Percentiles rank a stretch among this genome's conserved stretches.
These are phyloP conservation scores for Leishmania mexicana DNA, from an alignment of 208 protist species.

Conservation along the genomic window DNA sequence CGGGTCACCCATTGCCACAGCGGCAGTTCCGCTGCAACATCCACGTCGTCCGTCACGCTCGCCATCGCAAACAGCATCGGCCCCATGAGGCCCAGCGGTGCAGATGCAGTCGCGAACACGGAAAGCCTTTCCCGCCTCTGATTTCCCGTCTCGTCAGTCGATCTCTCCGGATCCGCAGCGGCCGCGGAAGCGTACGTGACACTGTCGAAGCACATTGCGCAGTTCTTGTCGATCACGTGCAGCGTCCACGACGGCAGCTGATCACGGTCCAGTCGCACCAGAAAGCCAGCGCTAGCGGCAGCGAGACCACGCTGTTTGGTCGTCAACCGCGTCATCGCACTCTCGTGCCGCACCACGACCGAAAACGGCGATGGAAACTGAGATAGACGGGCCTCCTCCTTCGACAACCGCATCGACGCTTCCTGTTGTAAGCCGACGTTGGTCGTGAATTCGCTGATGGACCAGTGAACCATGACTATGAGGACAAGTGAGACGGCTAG, in stretches of 20 bases:
- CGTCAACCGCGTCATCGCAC: neutral
- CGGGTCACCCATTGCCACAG: too few species aligned
- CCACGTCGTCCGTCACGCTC: too few species aligned
- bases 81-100: conserved; percentile 4
- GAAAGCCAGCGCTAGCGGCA: neutral
- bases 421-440: neutral
- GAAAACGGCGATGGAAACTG: neutral
- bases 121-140: neutral
- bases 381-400: neutral
- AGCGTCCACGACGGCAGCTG: neutral
- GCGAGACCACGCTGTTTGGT: neutral
- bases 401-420: neutral
- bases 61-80: too few species aligned
- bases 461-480: neutral
- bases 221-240: neutral
- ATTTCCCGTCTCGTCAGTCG: neutral
- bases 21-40: too few species aligned
- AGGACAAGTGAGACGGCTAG: neutral
- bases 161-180: neutral
- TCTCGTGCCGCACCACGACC: neutral
- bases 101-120: conserved; percentile 2
- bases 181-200: neutral
- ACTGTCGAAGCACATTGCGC: neutral
- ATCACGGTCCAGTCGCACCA: neutral
- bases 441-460: neutral